Evolutionary conservation across 306 rosid genomes (phyloP).

Genomic region (Corylus heterophylla): DNA sequence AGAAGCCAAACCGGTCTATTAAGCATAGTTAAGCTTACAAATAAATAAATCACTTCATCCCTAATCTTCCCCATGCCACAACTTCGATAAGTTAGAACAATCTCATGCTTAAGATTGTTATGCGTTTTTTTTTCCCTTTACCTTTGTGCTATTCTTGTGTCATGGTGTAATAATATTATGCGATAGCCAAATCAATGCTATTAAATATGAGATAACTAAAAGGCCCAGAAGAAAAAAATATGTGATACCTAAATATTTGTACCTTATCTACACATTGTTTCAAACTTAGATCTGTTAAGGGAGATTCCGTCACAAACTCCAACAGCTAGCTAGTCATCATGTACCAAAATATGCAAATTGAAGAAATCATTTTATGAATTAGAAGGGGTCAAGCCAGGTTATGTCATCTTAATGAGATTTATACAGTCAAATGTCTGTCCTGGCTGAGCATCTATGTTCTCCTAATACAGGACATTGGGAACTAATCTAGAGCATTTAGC

Average conservation of each 20-base stretch:
- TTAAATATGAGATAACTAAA: background rate
- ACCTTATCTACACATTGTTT: background rate
- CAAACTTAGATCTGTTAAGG: background rate
- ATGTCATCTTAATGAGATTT: background rate
- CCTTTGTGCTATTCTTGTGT: background rate
- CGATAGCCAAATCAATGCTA: background rate
- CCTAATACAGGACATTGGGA: background rate
- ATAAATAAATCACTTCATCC: background rate
- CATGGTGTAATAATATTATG: background rate
- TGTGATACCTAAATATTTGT: background rate
- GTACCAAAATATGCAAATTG: background rate
- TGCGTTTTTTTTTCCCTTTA: background rate
- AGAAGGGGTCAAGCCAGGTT: background rate
- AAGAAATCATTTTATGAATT: background rate
- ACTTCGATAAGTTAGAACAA: background rate
- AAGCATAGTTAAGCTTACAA: background rate
- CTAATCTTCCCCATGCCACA: background rate
- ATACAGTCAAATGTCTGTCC: background rate
- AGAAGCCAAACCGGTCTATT: background rate
- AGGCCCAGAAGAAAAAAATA: too few relatives aligned
- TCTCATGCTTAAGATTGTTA: background rate
- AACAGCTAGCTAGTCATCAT: background rate
- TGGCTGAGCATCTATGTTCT: background rate
- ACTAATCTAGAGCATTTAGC: background rate
- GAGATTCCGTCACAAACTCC: too few relatives aligned